Evolutionary conservation across 2,329 filamentous ascomycete genomes (phyloP).

Genomic region (Raffaelea arxii): DNA sequence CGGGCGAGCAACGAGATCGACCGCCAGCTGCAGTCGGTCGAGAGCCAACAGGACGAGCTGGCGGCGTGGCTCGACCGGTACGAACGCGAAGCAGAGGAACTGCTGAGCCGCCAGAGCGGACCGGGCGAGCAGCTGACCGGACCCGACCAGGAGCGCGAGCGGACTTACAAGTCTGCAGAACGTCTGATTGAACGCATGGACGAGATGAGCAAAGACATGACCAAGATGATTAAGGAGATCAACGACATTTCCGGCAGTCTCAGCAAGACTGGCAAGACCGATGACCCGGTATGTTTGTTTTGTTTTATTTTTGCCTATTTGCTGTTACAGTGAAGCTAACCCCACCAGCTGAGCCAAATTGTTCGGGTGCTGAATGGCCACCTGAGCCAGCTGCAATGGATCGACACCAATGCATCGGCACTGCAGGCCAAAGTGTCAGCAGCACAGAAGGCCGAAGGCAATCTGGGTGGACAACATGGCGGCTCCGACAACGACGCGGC

Average conservation of each 20-base stretch:
- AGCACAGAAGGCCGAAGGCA: constrained; percentile 70
- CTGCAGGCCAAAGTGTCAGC: constrained; percentile 74
- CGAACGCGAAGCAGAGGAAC: constrained; percentile 80
- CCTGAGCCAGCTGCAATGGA: constrained; percentile 83
- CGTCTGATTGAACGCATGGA: constrained; percentile 83
- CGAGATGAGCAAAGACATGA: constrained; percentile 85
- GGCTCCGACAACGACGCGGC: constrained; percentile 60
- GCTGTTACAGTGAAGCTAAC: constrained; percentile 3
- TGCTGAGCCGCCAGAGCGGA: constrained; percentile 65
- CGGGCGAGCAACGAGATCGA: constrained; percentile 89
- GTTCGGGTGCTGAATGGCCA: constrained; percentile 92
- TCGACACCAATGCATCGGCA: constrained; percentile 74
- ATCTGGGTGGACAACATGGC: constrained; percentile 45
- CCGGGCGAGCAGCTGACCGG: constrained; percentile 60
- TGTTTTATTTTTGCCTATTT: neutral
- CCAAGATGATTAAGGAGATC: constrained; percentile 97
- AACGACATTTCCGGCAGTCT: constrained; percentile 85
- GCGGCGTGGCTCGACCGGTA: constrained; percentile 83
- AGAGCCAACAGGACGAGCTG: constrained; percentile 87
- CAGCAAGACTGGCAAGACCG: constrained; percentile 79
- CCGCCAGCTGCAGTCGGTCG: constrained; percentile 78
- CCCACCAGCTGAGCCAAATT: constrained; percentile 75
- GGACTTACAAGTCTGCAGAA: constrained; percentile 93
- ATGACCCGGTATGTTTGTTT: constrained; percentile 61
- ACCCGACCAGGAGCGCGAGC: constrained; percentile 89